Evolutionary conservation across 495 filamentous ascomycete species (phyloP).

Genomic region (Tuber brumale): DNA sequence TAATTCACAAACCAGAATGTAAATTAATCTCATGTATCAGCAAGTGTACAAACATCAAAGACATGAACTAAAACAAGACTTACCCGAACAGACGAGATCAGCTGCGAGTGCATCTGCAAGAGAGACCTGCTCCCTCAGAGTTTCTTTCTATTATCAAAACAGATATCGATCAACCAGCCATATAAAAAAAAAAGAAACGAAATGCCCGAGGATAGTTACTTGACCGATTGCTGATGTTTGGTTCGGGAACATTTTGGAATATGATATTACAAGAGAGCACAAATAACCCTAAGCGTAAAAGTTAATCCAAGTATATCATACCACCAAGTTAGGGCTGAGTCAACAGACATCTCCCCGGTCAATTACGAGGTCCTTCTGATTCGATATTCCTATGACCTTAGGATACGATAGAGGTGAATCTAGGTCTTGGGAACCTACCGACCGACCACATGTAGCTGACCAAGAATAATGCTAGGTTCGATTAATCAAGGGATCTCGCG

Average conservation of each 20-base stretch:
- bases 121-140: not conserved
- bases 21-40: not conserved
- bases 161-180: not conserved
- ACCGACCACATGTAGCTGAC: too few relatives aligned
- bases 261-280: not conserved
- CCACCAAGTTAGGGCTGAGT: not conserved
- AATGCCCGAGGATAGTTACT: not conserved
- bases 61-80: not conserved
- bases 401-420: not conserved
- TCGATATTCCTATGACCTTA: not conserved
- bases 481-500: too few relatives aligned
- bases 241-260: not conserved
- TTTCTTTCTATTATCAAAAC: not conserved
- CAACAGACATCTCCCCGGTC: not conserved
- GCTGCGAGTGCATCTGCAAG: not conserved
- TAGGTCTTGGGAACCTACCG: too few relatives aligned
- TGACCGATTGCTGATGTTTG: not conserved
- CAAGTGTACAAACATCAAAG: not conserved
- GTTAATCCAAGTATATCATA: not conserved
- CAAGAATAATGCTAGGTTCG: too few relatives aligned
- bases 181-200: not conserved
- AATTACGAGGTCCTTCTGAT: not conserved
- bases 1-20: not conserved
- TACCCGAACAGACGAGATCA: not conserved
- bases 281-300: not conserved